Evolutionary conservation across 495 filamentous ascomycete genomes (phyloP).

Genomic region (Delitschia confertaspora): DNA sequence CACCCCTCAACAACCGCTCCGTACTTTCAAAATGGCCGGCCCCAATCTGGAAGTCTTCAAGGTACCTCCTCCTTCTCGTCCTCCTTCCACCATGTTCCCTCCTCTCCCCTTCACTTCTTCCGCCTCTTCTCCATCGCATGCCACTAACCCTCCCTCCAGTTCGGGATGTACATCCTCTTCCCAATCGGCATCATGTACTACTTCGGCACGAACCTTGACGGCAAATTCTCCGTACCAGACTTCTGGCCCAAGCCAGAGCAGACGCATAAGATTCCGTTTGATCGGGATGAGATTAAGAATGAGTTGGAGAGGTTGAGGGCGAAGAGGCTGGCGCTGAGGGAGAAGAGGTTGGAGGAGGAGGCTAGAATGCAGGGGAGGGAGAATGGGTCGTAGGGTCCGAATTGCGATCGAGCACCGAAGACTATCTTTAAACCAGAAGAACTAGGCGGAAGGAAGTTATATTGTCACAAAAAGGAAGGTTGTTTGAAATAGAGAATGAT

Average conservation of each 20-base stretch:
- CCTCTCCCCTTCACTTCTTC: constrained; percentile 2
- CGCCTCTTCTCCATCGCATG: constrained; percentile 6
- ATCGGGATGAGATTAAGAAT: constrained; percentile 63
- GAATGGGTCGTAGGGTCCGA: too few species aligned
- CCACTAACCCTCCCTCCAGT: constrained; percentile 47
- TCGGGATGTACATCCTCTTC: constrained; percentile 97
- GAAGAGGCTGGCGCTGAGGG: constrained; percentile 18
- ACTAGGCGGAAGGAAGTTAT: too few species aligned
- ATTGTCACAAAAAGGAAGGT: too few species aligned
- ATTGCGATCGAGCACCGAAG: not conserved
- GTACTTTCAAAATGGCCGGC: constrained; percentile 52
- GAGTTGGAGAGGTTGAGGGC: constrained; percentile 27
- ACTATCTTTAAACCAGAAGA: not conserved
- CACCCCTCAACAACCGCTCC: not conserved
- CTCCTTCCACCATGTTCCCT: constrained; percentile 7
- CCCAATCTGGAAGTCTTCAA: constrained; percentile 95
- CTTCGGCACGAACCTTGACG: constrained; percentile 96
- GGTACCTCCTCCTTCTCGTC: constrained; percentile 41
- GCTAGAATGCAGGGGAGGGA: not conserved
- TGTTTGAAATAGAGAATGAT: too few species aligned
- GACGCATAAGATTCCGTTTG: constrained; percentile 80
- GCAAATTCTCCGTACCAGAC: constrained; percentile 72
- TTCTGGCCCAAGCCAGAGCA: constrained; percentile 90
- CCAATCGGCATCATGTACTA: constrained; percentile 99
- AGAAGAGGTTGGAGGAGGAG: constrained; percentile 4